These are phyloP conservation scores for Lactarius hengduanensis DNA, from an alignment of 768 basidiomycete species.

Conservation along the genomic window DNA sequence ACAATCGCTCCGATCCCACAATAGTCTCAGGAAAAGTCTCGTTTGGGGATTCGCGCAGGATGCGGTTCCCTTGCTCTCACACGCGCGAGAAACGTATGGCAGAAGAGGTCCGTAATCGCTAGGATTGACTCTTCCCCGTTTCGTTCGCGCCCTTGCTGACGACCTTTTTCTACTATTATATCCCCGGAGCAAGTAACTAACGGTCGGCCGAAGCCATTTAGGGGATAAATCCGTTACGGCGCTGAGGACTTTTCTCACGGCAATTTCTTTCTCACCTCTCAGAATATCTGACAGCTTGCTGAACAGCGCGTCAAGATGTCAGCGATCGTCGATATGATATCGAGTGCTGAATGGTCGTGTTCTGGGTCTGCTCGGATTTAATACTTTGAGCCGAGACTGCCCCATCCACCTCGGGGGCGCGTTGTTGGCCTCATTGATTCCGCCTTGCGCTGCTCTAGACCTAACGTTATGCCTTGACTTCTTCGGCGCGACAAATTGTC, in stretches of 20 bases:
- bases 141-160: neutral
- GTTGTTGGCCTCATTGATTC: neutral
- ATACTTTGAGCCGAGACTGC: conserved; percentile 1
- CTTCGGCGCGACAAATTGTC: neutral
- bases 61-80: too few relatives aligned
- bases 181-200: too few relatives aligned
- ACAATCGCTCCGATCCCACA: neutral
- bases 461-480: neutral
- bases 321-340: neutral
- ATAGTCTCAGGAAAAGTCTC: neutral
- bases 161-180: neutral
- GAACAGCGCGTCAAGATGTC: neutral
- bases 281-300: neutral
- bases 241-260: neutral
- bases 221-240: too few relatives aligned
- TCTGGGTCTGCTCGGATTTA: neutral
- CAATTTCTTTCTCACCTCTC: neutral
- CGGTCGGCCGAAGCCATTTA: too few relatives aligned
- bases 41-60: too few relatives aligned
- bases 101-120: neutral
- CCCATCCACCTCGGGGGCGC: neutral
- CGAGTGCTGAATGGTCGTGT: neutral
- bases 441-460: conserved; percentile 5
- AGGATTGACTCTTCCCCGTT: neutral
- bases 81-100: neutral